A percentile compares a stretch with the other conserved stretches of the same genome.
Conservation (phyloP, 2,329 filamentous ascomycete genomes). For the Huntiella abstrusa region DNA sequence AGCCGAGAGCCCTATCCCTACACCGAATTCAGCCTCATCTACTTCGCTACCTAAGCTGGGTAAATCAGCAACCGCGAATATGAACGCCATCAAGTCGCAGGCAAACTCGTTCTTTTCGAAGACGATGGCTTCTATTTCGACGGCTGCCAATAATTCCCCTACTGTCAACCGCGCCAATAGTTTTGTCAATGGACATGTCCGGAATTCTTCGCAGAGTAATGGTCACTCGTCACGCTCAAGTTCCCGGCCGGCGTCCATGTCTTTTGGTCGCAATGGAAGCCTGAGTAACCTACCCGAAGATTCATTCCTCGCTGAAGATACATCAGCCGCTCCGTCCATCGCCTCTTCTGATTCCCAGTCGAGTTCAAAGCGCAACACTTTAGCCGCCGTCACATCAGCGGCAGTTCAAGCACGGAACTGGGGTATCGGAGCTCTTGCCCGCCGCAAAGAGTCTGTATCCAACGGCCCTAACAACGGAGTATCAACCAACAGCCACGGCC, state of each 20-base stretch:
- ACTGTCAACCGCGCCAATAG: slow-evolving; percentile 2
- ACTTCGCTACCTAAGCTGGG: background rate
- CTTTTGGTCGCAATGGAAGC: background rate
- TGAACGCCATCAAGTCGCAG: slow-evolving; percentile 8
- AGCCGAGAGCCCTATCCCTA: slow-evolving; percentile 3
- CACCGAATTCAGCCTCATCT: background rate
- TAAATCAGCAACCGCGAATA: slow-evolving; percentile 3
- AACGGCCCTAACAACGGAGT: slow-evolving; percentile 14
- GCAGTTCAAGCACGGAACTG: slow-evolving; percentile 38
- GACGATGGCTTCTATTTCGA: slow-evolving; percentile 2
- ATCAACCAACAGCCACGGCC: background rate
- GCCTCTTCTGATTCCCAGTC: background rate
- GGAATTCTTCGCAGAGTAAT: background rate
- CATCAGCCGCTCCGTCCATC: background rate
- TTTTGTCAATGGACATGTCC: slow-evolving; percentile 11
- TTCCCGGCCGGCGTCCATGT: background rate
- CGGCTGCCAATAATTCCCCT: background rate
- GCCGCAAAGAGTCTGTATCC: slow-evolving; percentile 22
- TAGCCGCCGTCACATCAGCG: slow-evolving; percentile 36
- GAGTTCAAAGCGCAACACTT: slow-evolving; percentile 16
- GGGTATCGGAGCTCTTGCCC: slow-evolving; percentile 38
- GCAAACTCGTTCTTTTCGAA: slow-evolving; percentile 10
- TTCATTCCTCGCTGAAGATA: background rate
- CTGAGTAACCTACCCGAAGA: background rate
- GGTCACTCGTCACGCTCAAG: slow-evolving; percentile 1